phyloP scores from a whole-genome alignment of 2,329 filamentous ascomycete species.

The Neonectria magnoliae region DNA sequence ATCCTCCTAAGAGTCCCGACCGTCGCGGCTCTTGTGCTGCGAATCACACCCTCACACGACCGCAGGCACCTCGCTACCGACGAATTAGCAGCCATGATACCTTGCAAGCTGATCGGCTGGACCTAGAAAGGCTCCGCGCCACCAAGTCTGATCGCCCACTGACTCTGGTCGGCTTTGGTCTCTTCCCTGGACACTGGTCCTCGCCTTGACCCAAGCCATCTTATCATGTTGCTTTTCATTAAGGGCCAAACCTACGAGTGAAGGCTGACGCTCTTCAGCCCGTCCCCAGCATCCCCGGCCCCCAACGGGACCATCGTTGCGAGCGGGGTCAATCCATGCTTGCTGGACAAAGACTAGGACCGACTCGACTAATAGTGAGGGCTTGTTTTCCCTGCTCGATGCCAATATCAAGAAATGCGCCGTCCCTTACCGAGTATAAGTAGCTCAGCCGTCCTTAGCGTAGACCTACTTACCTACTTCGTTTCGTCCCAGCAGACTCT shows the following conservation, averaged over 20 bases:
- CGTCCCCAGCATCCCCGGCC: slow-evolving; percentile 2
- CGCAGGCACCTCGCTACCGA: background rate
- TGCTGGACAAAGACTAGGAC: slow-evolving; percentile 5
- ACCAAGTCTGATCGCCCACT: background rate
- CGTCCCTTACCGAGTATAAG: slow-evolving; percentile 20
- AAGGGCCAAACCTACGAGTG: background rate
- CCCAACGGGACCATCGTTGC: slow-evolving; percentile 6
- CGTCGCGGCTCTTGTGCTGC: background rate
- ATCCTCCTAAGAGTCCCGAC: background rate
- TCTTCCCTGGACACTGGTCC: background rate
- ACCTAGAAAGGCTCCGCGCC: background rate
- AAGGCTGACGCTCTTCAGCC: slow-evolving; percentile 1
- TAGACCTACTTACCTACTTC: background rate
- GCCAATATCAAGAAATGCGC: background rate
- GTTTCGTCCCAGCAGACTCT: background rate
- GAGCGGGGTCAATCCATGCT: slow-evolving; percentile 4
- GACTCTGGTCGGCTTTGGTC: background rate
- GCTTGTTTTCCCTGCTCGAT: background rate
- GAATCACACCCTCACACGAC: slow-evolving; percentile 7
- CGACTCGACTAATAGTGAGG: background rate
- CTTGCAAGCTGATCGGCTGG: slow-evolving; percentile 3
- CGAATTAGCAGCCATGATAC: background rate
- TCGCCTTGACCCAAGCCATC: background rate
- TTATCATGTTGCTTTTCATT: slow-evolving; percentile 4
- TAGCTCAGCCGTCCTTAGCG: background rate